A percentile compares a stretch with the other conserved stretches of the same genome.
These are phyloP conservation scores for Thraustochytrium sp. DNA, from an alignment of 352 stramenopile genomes.

Conservation along the genomic window DNA sequence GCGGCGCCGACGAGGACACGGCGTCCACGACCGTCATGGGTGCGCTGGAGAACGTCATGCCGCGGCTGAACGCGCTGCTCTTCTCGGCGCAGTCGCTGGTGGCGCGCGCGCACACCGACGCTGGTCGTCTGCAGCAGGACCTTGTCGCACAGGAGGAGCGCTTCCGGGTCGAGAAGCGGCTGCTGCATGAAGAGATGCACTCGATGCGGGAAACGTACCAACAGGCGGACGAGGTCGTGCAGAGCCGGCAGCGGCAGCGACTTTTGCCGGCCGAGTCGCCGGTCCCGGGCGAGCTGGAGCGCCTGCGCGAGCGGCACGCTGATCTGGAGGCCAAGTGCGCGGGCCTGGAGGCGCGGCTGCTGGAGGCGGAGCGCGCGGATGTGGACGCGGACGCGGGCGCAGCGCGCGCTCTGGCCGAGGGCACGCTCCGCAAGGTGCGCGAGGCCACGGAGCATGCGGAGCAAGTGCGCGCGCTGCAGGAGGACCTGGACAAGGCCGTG, in stretches of 20 bases:
- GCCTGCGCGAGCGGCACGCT: background rate
- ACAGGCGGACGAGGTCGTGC: background rate
- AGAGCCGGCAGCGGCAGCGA: background rate
- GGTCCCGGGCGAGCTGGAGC: background rate
- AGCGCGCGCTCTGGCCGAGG: background rate
- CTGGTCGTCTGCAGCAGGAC: background rate
- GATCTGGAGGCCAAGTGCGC: background rate
- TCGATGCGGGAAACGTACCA: background rate
- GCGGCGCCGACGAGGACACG: background rate
- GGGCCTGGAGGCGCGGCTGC: background rate
- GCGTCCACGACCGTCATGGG: background rate
- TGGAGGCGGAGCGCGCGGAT: background rate
- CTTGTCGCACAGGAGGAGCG: background rate
- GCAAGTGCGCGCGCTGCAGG: background rate
- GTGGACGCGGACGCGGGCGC: background rate
- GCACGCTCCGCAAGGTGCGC: background rate
- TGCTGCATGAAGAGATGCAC: slow-evolving; percentile 36
- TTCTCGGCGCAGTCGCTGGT: slow-evolving; percentile 8
- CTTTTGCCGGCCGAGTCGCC: background rate
- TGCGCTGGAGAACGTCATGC: background rate
- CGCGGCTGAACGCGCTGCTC: slow-evolving; percentile 6
- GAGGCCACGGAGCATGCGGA: slow-evolving; percentile 2
- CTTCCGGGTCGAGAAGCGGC: slow-evolving; percentile 17
- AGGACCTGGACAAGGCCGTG: slow-evolving; percentile 12
- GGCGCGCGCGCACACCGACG: background rate